phyloP scores from a whole-genome alignment of 139 green algal genomes.

The Ulvella scutata region DNA sequence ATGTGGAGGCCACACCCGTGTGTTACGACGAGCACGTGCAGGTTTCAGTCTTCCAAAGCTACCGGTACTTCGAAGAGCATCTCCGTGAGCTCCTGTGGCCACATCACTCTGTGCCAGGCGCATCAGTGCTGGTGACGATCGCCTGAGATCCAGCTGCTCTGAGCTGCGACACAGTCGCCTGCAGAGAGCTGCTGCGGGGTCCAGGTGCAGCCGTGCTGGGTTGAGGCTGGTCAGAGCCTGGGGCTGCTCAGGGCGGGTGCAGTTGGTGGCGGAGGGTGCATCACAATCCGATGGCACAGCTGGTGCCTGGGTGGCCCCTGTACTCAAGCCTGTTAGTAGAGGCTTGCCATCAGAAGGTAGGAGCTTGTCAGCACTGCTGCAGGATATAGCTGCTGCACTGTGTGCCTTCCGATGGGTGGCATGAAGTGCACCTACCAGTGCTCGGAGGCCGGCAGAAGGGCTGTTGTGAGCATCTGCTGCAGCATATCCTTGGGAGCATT shows the following conservation, averaged over 20 bases:
- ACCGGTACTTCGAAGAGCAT: background rate
- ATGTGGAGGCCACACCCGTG: background rate
- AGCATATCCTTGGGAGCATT: background rate
- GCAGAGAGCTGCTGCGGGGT: background rate
- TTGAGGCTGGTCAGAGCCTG: background rate
- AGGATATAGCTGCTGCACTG: too few relatives aligned
- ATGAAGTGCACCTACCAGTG: background rate
- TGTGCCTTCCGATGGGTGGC: too few relatives aligned
- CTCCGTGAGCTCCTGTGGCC: too few relatives aligned
- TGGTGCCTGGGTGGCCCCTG: too few relatives aligned
- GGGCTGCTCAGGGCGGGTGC: background rate
- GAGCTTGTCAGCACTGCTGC: too few relatives aligned
- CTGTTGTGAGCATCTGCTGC: background rate
- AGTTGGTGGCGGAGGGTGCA: background rate
- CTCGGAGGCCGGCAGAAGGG: background rate
- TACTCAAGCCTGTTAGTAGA: too few relatives aligned
- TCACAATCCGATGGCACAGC: background rate
- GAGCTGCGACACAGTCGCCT: background rate
- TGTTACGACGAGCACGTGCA: background rate
- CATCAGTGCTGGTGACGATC: background rate
- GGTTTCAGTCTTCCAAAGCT: background rate
- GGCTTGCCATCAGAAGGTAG: too few relatives aligned
- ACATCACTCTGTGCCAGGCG: background rate
- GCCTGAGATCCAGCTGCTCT: background rate
- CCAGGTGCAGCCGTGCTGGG: background rate